Evolutionary conservation across 2,329 filamentous ascomycete genomes (phyloP), one percentile per base, ranked within the genome.

Genomic region (Colletotrichum lentis): DNA sequence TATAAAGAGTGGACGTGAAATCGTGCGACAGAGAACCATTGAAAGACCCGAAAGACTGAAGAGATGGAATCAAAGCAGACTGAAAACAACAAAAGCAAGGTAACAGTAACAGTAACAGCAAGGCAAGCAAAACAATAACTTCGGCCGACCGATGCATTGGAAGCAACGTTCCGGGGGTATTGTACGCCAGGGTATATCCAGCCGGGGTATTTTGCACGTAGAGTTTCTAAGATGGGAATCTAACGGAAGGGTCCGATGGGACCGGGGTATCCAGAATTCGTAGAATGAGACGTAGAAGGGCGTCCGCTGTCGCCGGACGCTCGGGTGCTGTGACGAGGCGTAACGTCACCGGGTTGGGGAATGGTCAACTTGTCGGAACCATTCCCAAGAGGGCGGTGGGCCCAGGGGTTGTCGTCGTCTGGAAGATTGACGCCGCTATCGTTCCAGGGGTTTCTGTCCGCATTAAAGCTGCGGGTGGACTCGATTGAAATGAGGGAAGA

Each of bases 391-490:
- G 88, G 87, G 72, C 88, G 87, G 59, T 81, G 81, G 60, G 84
- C 80, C 88, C 88, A 90, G 46, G 86, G 85, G 77, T 88, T 87
- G 73, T 97, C 94, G 72, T 97, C 93, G 75, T 97, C 95, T 71
- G 92, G 86, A 73, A 97, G 88, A 78, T 97, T 97, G 77, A 97
- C 94, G 74, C 94, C 95, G 76, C 93, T 97, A 79, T 98, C 95
- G 78, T 97, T 97, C 95, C 95, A 98, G 70, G 94, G 94, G 81
- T 97, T 97, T 80, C 94, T 92, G 79, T 97, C 96, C 73, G 93
- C 93, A 71, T 90, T 90, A 79, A 90, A 90, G 82, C 94, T 97
- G 77, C 95, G 92, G 43, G 94, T 94, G 56, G 94, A 97, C 81
- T 98, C 95, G 79, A 97, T 94, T 71, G 94, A 97, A 73, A 97